Conservation (phyloP, 2,329 filamentous ascomycete species). For the Penicillium oxalicum region DNA sequence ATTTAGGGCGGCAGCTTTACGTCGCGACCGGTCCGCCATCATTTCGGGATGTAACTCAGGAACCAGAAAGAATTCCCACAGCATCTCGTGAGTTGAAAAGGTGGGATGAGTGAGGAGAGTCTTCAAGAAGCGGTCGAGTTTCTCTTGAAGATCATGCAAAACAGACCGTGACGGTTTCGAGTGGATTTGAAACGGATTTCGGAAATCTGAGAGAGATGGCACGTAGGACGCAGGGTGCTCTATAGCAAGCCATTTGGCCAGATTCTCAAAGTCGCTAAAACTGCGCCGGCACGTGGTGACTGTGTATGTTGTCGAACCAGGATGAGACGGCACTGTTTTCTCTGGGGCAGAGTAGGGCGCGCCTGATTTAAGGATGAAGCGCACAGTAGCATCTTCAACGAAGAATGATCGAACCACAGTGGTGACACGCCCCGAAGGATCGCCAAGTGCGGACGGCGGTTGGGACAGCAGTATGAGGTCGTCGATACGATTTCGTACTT, state of each 20-base stretch:
- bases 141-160: conserved; percentile 78
- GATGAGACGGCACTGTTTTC: conserved; percentile 32
- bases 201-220: conserved; percentile 67
- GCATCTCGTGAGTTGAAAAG: conserved; percentile 90
- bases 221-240: conserved; percentile 97
- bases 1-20: conserved; percentile 74
- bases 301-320: conserved; percentile 65
- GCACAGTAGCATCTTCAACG: conserved; percentile 89
- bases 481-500: conserved; percentile 92
- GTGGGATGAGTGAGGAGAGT: conserved; percentile 83
- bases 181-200: conserved; percentile 87
- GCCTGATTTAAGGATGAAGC: conserved; percentile 89
- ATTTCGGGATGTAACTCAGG: conserved; percentile 85
- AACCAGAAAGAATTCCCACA: conserved; percentile 98
- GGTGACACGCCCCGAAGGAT: conserved; percentile 73
- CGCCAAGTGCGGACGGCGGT: conserved; percentile 46
- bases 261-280: conserved; percentile 81
- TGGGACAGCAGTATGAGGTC: conserved; percentile 81
- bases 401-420: conserved; percentile 94
- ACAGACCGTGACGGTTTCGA: conserved; percentile 84
- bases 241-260: conserved; percentile 72
- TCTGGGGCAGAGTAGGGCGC: conserved; percentile 54
- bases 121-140: conserved; percentile 80
- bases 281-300: conserved; percentile 91
- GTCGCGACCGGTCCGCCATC: conserved; percentile 79